A percentile compares a stretch with the other conserved stretches of the same genome.
These are phyloP conservation scores for Trichosporon coremiiforme DNA, from an alignment of 1,284 basidiomycete species.

Conservation along the genomic window DNA sequence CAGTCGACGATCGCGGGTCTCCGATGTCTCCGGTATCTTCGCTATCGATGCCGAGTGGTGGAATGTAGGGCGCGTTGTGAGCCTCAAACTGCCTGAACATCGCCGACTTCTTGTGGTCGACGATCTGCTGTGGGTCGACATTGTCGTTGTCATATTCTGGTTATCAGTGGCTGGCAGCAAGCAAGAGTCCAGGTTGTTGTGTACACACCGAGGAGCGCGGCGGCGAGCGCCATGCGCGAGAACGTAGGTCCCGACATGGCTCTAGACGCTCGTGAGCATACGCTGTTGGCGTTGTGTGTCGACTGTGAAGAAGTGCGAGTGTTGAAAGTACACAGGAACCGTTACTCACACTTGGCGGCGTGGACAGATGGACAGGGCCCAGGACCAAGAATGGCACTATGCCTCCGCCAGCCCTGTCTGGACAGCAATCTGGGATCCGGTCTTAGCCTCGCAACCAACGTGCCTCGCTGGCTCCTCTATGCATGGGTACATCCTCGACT, in stretches of 20 bases:
- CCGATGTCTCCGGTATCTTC: not conserved
- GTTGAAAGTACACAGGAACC: not conserved
- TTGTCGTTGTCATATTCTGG: constrained; percentile 55
- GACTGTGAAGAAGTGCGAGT: not conserved
- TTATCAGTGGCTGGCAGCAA: constrained; percentile 14
- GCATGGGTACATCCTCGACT: not conserved
- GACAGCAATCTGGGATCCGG: not conserved
- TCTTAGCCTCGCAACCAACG: constrained; percentile 2
- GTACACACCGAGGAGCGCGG: constrained; percentile 42
- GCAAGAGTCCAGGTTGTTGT: not conserved
- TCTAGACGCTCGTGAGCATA: constrained; percentile 2
- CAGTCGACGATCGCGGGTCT: constrained; percentile 8
- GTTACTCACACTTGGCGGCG: constrained; percentile 13
- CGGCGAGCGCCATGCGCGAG: constrained; percentile 48
- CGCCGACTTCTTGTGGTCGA: constrained; percentile 44
- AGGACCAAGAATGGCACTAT: constrained; percentile 13
- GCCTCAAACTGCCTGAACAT: constrained; percentile 43
- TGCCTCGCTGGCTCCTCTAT: not conserved
- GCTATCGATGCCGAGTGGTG: constrained; percentile 25
- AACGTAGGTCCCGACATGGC: constrained; percentile 25
- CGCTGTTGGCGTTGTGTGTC: not conserved
- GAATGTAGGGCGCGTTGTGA: constrained; percentile 24
- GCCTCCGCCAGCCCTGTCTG: constrained; percentile 14
- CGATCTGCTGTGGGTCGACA: constrained; percentile 31
- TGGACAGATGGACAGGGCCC: constrained; percentile 14